Percentiles rank a stretch among this genome's conserved stretches.
Evolutionary conservation across 345 rosid genomes (phyloP).

Genomic region (Bretschneidera sinensis): DNA sequence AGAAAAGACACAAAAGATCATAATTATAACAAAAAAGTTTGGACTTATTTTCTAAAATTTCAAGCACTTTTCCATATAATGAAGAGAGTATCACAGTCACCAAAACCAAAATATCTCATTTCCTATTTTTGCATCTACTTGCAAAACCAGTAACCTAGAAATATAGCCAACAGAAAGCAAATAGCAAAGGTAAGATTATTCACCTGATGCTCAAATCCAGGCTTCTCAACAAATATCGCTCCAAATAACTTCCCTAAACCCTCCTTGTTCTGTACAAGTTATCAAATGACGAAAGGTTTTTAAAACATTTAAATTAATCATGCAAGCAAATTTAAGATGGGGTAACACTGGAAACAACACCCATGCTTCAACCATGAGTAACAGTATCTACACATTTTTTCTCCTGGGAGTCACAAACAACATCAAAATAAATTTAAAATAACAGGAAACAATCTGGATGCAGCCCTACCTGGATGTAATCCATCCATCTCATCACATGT

Average conservation of each 20-base stretch:
- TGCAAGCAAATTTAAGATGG: neutral
- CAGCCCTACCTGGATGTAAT: constrained; percentile 73
- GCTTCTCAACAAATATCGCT: constrained; percentile 48
- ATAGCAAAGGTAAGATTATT: constrained; percentile 18
- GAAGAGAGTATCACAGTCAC: constrained; percentile 1
- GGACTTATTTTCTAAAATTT: too few relatives aligned
- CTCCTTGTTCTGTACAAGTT: constrained; percentile 48
- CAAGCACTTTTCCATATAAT: neutral
- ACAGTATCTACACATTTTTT: too few relatives aligned
- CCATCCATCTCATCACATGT: constrained; percentile 80
- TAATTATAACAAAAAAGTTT: neutral
- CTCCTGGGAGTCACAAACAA: constrained; percentile 6
- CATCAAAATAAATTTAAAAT: neutral
- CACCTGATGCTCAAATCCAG: constrained; percentile 55
- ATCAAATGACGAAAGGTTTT: neutral
- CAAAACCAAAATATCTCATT: neutral
- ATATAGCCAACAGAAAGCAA: neutral
- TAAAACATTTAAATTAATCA: too few relatives aligned
- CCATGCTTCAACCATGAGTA: neutral
- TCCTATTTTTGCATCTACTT: constrained; percentile 1
- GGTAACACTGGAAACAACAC: neutral
- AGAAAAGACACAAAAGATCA: neutral
- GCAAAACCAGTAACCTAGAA: neutral
- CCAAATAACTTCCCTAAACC: constrained; percentile 42
- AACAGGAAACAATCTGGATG: constrained; percentile 2